Percentiles rank a stretch among this genome's conserved stretches.
phyloP scores from a whole-genome alignment of 768 basidiomycete genomes.

The Pleurotus platypus region DNA sequence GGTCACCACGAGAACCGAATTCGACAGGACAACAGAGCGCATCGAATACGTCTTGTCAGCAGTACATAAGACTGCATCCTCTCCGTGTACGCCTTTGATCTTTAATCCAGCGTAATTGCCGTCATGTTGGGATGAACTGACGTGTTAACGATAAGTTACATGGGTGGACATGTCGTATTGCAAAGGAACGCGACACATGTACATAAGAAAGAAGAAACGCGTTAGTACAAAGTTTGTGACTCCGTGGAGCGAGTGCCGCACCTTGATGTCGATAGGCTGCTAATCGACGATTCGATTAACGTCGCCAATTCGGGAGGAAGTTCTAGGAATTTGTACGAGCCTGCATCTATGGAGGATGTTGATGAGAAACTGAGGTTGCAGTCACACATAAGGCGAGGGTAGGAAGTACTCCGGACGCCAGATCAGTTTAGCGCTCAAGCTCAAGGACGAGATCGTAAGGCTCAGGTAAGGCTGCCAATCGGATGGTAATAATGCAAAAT shows the following conservation, averaged over 20 bases:
- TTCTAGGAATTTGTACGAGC: constrained; percentile 68
- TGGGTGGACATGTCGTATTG: background rate
- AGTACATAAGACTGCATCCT: constrained; percentile 92
- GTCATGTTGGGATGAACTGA: constrained; percentile 9
- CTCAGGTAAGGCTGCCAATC: background rate
- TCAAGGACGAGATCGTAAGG: too few relatives aligned
- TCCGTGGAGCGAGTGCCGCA: constrained; percentile 9
- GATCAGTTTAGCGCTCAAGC: too few relatives aligned
- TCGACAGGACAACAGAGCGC: constrained; percentile 86
- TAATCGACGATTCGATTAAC: constrained; percentile 52
- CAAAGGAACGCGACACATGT: too few relatives aligned
- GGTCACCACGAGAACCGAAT: constrained; percentile 76
- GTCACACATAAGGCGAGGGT: constrained; percentile 33
- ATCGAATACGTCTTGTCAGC: constrained; percentile 73
- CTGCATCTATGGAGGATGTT: constrained; percentile 40
- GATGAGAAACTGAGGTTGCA: constrained; percentile 52
- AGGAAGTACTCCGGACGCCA: too few relatives aligned
- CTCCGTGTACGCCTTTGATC: constrained; percentile 78
- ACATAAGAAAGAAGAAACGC: too few relatives aligned
- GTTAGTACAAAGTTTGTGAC: too few relatives aligned
- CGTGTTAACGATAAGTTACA: background rate
- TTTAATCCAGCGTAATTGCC: constrained; percentile 43
- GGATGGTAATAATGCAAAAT: background rate
- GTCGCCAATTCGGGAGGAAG: constrained; percentile 66
- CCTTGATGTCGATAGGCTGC: constrained; percentile 27